Evolutionary conservation across 805 yeast species (phyloP), one percentile per base, ranked within the genome.

Genomic region (Lipomyces sp.): DNA sequence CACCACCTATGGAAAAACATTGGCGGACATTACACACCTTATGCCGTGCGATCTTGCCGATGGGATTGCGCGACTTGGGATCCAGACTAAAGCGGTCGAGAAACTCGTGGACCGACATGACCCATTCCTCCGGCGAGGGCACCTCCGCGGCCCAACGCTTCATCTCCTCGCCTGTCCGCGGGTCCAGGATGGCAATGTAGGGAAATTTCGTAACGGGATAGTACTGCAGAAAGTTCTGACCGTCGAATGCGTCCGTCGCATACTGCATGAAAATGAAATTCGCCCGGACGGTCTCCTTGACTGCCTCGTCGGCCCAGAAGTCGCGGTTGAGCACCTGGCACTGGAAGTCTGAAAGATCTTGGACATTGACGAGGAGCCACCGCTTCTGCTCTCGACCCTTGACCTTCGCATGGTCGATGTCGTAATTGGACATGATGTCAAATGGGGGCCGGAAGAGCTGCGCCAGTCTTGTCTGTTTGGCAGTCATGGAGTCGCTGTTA

Each of bases 291-390:
- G 80, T 60, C 16, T 75, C 77, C 65, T 86, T 89, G 19, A 93
- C 75, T 2, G 75, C 74, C 13, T 68, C 57, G 42, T 84, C 76
- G 16, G 93, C 80, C 98, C 98, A 93, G 55, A 93, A 81, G 68
- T 93, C 99, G 53, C 99, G 77, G 67, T 93, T 93, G 47, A 93
- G 70, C 29, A 85, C 82, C 65, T 91, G 98, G 63, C 97, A 90
- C 59, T 80, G 80, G 64, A 93, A 93, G 63, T 87, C 93, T 1
- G 85, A 73, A 23, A 81, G 72, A 62, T 91, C 95, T 67, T 93
- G 98, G 43, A 93, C 80, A 65, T 93, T 93, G 22, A 93, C 76
- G 61, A 93, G 70, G 6, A 93, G 76, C 96, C 97, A 90, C 68
- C 83, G 86, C 46, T 79, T 72, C 51, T 73, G 75, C 29, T 67